Conservation (phyloP, 2,329 filamentous ascomycete genomes). For the Pseudogymnoascus sp. region DNA sequence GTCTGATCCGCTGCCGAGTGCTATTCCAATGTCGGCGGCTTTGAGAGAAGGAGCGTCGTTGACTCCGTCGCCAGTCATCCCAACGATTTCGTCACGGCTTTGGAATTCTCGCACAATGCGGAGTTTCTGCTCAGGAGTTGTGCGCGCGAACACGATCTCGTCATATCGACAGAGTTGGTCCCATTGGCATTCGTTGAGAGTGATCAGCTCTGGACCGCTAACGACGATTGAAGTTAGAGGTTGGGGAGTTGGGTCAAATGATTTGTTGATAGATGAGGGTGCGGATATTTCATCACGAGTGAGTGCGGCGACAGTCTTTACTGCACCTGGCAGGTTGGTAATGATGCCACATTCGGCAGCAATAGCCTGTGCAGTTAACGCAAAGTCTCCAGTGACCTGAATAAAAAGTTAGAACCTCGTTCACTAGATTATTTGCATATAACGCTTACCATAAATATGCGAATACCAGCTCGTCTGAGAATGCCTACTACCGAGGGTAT, state of each 20-base stretch:
- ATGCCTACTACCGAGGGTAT: slow-evolving; percentile 52
- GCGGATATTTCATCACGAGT: slow-evolving; percentile 18
- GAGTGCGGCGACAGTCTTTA: slow-evolving; percentile 45
- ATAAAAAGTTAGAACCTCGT: slow-evolving; percentile 6
- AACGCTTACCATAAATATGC: slow-evolving; percentile 61
- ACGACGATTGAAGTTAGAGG: slow-evolving; percentile 47
- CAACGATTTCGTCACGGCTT: slow-evolving; percentile 47
- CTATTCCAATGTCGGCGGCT: slow-evolving; percentile 49
- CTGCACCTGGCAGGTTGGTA: slow-evolving; percentile 38
- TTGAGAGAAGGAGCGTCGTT: slow-evolving; percentile 46
- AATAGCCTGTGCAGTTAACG: slow-evolving; percentile 65
- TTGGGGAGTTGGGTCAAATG: background rate
- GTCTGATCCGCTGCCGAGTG: slow-evolving; percentile 46
- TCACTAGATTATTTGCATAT: background rate
- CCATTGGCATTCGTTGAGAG: slow-evolving; percentile 62
- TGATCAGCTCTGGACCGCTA: slow-evolving; percentile 56
- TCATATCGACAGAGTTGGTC: slow-evolving; percentile 54
- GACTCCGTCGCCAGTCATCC: slow-evolving; percentile 40
- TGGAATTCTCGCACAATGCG: slow-evolving; percentile 72
- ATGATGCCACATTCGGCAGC: slow-evolving; percentile 66
- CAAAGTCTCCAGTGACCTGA: slow-evolving; percentile 66
- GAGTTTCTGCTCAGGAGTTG: slow-evolving; percentile 71
- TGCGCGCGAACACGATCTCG: slow-evolving; percentile 69
- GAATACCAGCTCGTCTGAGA: slow-evolving; percentile 60
- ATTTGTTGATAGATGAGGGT: slow-evolving; percentile 10